phyloP scores from a whole-genome alignment of 192 early-diverging fungal genomes.

The Entomortierella parvispora region DNA sequence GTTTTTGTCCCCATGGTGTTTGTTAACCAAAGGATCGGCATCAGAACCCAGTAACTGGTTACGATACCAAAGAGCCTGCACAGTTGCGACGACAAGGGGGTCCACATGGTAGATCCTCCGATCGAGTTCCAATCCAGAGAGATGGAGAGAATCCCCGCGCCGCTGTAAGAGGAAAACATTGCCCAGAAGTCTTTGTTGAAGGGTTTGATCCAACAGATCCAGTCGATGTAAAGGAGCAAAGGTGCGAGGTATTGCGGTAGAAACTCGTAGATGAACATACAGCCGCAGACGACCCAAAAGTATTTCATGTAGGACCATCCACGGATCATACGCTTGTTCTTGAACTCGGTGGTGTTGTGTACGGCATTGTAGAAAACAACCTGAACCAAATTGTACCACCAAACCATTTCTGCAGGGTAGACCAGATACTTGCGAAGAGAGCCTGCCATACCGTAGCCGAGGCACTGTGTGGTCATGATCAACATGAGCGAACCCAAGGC shows the following conservation, averaged over 20 bases:
- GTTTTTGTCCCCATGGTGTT: constrained; percentile 41
- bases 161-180: constrained; percentile 48
- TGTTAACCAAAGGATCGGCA: constrained; percentile 71
- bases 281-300: constrained; percentile 51
- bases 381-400: constrained; percentile 76
- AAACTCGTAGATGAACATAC: constrained; percentile 59
- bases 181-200: constrained; percentile 33
- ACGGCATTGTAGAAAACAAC: constrained; percentile 59
- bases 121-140: constrained; percentile 74
- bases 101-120: constrained; percentile 27
- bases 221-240: constrained; percentile 32
- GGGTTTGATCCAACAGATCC: no score
- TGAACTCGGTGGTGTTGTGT: constrained; percentile 40
- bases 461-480: constrained; percentile 71
- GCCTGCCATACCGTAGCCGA: no score
- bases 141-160: constrained; percentile 74
- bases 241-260: constrained; percentile 40
- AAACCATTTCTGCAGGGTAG: no score
- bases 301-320: no score
- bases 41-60: constrained; percentile 72
- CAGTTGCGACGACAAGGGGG: constrained; percentile 61
- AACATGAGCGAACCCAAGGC: constrained; percentile 39
- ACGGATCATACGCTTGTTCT: constrained; percentile 6
- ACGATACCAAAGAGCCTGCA: constrained; percentile 68
- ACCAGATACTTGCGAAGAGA: no score